phyloP scores from a whole-genome alignment of 1,139 yeast species.

The Nakaseomyces delphensis region DNA sequence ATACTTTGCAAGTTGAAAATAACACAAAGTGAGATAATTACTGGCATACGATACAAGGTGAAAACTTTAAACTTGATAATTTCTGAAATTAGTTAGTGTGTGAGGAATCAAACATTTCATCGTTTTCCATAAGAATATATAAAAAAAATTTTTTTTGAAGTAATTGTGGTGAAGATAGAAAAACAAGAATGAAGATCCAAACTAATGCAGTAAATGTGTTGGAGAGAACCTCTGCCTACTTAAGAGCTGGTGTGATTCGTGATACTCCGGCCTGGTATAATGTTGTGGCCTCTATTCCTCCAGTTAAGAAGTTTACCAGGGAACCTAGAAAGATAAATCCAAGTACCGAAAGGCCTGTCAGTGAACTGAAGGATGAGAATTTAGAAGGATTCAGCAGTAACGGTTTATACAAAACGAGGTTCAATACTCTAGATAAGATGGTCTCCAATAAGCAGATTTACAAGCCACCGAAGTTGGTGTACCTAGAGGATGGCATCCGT shows the following conservation, averaged over 20 bases:
- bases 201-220: conserved; percentile 61
- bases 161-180: too few relatives aligned
- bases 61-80: too few relatives aligned
- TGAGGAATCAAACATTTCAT: too few relatives aligned
- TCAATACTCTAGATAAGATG: conserved; percentile 27
- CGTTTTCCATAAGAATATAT: too few relatives aligned
- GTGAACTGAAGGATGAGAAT: conserved; percentile 15
- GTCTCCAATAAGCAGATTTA: conserved; percentile 36
- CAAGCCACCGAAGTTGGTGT: conserved; percentile 54
- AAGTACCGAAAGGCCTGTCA: conserved; percentile 17
- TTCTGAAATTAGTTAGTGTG: too few relatives aligned
- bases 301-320: conserved; percentile 49
- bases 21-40: too few relatives aligned
- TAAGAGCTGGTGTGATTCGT: conserved; percentile 54
- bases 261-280: conserved; percentile 82
- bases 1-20: too few relatives aligned
- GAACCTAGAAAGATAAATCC: conserved; percentile 39
- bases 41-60: too few relatives aligned
- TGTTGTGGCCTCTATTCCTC: conserved; percentile 74
- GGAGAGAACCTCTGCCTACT: conserved; percentile 65
- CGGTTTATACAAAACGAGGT: conserved; percentile 45
- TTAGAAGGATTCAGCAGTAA: conserved; percentile 8
- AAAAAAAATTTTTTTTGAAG: too few relatives aligned
- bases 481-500: conserved; percentile 77
- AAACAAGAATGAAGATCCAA: conserved; percentile 52